These are phyloP conservation scores for Fagopyrum esculentum DNA, from an alignment of 148 eudicot species.

Conservation along the genomic window DNA sequence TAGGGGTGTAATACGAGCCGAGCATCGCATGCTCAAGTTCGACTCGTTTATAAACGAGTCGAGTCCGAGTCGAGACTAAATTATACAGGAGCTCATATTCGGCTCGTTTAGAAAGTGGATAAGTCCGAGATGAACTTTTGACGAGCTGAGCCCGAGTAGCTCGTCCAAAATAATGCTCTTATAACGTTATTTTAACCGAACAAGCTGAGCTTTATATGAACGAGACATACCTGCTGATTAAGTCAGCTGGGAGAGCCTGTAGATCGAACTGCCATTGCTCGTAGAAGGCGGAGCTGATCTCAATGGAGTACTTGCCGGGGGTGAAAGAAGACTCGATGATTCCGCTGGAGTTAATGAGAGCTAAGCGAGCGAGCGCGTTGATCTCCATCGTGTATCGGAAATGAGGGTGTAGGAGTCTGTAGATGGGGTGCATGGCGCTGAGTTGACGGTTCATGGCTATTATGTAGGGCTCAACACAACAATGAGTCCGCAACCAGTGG, in stretches of 20 bases:
- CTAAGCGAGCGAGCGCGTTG: constrained; percentile 68
- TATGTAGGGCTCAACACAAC: constrained; percentile 64
- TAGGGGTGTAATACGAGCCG: constrained; percentile 11
- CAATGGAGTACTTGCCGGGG: constrained; percentile 48
- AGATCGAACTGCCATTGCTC: constrained; percentile 70
- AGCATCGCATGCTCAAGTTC: too few species aligned
- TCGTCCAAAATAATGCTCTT: too few species aligned
- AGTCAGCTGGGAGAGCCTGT: constrained; percentile 63
- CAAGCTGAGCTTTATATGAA: too few species aligned
- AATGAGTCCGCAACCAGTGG: constrained; percentile 87
- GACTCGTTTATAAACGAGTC: too few species aligned
- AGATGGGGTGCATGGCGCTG: constrained; percentile 82
- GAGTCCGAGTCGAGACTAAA: too few species aligned
- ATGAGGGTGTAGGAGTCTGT: constrained; percentile 62
- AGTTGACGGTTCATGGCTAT: constrained; percentile 72
- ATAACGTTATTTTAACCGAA: too few species aligned
- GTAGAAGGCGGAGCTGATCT: constrained; percentile 60
- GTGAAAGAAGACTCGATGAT: constrained; percentile 58
- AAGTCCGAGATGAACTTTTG: too few species aligned
- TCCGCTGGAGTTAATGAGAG: constrained; percentile 59
- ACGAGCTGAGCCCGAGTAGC: too few species aligned
- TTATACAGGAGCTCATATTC: too few species aligned
- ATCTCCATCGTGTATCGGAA: constrained; percentile 92
- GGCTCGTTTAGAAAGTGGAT: too few species aligned
- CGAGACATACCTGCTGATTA: constrained; percentile 40